A percentile compares a stretch with the other conserved stretches of the same genome.
Evolutionary conservation across 2,329 filamentous ascomycete genomes (phyloP).

Genomic region (Xylaria digitata): DNA sequence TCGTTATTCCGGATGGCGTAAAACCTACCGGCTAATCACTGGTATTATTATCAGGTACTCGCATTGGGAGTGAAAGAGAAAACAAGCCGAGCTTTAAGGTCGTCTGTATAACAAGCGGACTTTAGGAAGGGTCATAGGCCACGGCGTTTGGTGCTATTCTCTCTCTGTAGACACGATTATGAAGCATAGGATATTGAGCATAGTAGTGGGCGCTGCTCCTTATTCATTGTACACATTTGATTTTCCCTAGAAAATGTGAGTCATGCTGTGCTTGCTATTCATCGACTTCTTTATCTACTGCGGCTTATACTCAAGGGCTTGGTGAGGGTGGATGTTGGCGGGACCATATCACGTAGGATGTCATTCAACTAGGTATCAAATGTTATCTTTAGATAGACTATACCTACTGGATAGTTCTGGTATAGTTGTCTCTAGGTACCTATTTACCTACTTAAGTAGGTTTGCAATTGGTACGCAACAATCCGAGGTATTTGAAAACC

Average conservation of each 20-base stretch:
- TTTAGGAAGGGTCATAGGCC: constrained; percentile 43
- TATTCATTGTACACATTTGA: constrained; percentile 44
- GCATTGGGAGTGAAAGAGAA: constrained; percentile 34
- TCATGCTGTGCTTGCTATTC: constrained; percentile 12
- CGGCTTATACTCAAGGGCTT: background rate
- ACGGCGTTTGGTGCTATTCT: constrained; percentile 45
- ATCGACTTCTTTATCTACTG: background rate
- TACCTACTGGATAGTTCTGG: no score
- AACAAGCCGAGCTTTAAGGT: constrained; percentile 28
- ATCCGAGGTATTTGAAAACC: no score
- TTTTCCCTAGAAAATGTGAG: constrained; percentile 23
- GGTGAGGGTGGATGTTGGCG: background rate
- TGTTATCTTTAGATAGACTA: no score
- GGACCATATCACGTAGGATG: no score
- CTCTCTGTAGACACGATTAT: constrained; percentile 43
- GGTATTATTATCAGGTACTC: constrained; percentile 29
- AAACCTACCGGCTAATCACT: constrained; percentile 17
- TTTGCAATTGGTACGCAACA: no score
- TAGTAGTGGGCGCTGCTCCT: constrained; percentile 37
- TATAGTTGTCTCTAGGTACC: background rate
- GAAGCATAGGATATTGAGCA: constrained; percentile 44
- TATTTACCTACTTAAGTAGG: background rate
- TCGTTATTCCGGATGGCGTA: constrained; percentile 23
- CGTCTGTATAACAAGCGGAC: constrained; percentile 47
- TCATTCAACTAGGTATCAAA: no score